A percentile compares a stretch with the other conserved stretches of the same genome.
Evolutionary conservation across 495 filamentous ascomycete species (phyloP).

Genomic region (Trichodelitschia bisporula): DNA sequence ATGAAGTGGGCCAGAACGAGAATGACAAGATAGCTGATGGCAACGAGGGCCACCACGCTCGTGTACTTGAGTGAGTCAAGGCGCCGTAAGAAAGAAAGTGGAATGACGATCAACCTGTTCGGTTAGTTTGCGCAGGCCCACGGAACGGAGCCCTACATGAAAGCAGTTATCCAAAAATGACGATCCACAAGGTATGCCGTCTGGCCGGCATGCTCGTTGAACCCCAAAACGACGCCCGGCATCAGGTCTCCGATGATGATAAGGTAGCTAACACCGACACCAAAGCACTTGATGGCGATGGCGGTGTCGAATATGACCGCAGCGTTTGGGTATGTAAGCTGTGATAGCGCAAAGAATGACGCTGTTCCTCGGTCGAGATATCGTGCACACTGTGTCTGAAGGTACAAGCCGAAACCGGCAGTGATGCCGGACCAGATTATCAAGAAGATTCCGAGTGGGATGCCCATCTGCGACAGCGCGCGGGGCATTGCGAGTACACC

Average conservation of each 20-base stretch:
- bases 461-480: constrained; percentile 78
- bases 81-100: constrained; percentile 69
- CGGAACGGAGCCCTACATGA: constrained; percentile 36
- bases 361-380: constrained; percentile 68
- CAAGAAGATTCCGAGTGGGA: constrained; percentile 55
- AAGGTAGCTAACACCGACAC: constrained; percentile 84
- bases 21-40: constrained; percentile 81
- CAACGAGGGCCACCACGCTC: constrained; percentile 69
- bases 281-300: constrained; percentile 95
- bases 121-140: constrained; percentile 4
- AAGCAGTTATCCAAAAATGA: constrained; percentile 94
- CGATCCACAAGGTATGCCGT: constrained; percentile 60
- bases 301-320: constrained; percentile 88
- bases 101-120: constrained; percentile 68
- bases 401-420: constrained; percentile 80
- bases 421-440: constrained; percentile 78
- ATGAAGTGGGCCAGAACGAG: constrained; percentile 78
- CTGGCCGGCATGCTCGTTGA: constrained; percentile 31
- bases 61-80: constrained; percentile 95
- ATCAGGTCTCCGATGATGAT: constrained; percentile 98
- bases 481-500: constrained; percentile 87
- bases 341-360: constrained; percentile 81
- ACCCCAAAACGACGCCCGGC: constrained; percentile 73
- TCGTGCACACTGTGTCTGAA: constrained; percentile 74
- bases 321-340: constrained; percentile 90